A percentile compares a stretch with the other conserved stretches of the same genome.
Conservation (phyloP, 768 basidiomycete species). For the Clitopilus passeckerianus region DNA sequence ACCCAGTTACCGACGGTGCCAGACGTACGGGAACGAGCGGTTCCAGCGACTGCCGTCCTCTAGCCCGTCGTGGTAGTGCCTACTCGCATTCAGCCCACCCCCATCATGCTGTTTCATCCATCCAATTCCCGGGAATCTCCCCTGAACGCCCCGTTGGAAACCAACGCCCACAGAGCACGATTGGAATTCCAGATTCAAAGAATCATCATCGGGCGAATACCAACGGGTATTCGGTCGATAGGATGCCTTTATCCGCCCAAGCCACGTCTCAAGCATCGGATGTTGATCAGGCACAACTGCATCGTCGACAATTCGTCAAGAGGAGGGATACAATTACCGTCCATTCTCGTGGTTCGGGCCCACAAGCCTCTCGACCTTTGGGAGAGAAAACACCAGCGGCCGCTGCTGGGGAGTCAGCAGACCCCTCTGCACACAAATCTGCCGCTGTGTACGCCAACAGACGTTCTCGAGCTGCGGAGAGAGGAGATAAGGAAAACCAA, state of each 20-base stretch:
- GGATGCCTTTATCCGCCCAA: neutral
- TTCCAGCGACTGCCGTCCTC: conserved; percentile 10
- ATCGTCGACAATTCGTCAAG: neutral
- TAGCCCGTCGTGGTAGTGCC: conserved; percentile 29
- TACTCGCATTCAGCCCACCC: conserved; percentile 17
- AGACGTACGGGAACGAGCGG: neutral
- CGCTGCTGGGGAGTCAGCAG: neutral
- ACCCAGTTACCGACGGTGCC: conserved; percentile 3
- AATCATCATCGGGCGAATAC: neutral
- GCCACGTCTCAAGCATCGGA: conserved; percentile 3
- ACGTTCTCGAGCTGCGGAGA: neutral
- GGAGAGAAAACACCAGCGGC: too few species aligned
- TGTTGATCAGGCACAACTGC: neutral
- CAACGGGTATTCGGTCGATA: neutral
- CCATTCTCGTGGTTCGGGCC: neutral
- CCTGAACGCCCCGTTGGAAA: conserved; percentile 10
- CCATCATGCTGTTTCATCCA: conserved; percentile 7
- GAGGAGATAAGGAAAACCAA: conserved; percentile 39
- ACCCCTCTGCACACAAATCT: neutral
- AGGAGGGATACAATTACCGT: neutral
- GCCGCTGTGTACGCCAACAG: neutral
- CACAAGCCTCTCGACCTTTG: neutral
- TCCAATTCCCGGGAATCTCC: conserved; percentile 12
- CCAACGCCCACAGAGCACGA: conserved; percentile 6
- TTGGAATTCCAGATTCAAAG: neutral